A percentile compares a stretch with the other conserved stretches of the same genome.
These are phyloP conservation scores for Sanghuangporus sanghuang DNA, from an alignment of 1,284 basidiomycete genomes.

Conservation along the genomic window DNA sequence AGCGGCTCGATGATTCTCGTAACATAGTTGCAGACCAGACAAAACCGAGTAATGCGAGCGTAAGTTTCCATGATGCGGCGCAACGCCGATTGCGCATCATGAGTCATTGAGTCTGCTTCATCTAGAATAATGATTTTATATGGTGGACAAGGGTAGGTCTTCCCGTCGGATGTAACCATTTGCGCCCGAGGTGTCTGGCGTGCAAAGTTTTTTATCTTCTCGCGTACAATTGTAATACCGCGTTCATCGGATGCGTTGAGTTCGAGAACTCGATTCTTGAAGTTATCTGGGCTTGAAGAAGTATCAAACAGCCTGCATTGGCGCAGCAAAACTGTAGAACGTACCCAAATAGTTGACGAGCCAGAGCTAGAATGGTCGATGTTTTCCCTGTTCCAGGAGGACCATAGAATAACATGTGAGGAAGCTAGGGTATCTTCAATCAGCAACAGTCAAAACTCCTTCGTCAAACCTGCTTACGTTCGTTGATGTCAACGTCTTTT, in stretches of 20 bases:
- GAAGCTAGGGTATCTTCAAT: slow-evolving; percentile 57
- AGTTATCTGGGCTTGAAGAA: slow-evolving; percentile 81
- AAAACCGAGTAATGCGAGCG: slow-evolving; percentile 95
- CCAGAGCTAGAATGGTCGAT: slow-evolving; percentile 93
- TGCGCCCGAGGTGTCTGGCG: slow-evolving; percentile 88
- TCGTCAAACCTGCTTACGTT: slow-evolving; percentile 55
- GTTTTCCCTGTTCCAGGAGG: slow-evolving; percentile 99
- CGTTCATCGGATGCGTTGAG: slow-evolving; percentile 99
- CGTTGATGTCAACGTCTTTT: slow-evolving; percentile 86
- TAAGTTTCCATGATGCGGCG: slow-evolving; percentile 99
- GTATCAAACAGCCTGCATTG: background rate
- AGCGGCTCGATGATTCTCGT: slow-evolving; percentile 98
- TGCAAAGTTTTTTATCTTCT: slow-evolving; percentile 99
- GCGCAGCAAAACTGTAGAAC: background rate
- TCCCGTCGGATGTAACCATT: slow-evolving; percentile 70
- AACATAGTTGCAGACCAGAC: slow-evolving; percentile 99
- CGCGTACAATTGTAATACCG: slow-evolving; percentile 93
- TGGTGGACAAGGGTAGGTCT: slow-evolving; percentile 90
- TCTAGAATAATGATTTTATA: slow-evolving; percentile 99
- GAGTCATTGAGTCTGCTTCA: slow-evolving; percentile 99
- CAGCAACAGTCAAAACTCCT: background rate
- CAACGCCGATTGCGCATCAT: slow-evolving; percentile 95
- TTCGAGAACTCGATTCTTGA: slow-evolving; percentile 90
- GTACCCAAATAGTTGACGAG: slow-evolving; percentile 94
- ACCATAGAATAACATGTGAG: slow-evolving; percentile 99